A percentile compares a stretch with the other conserved stretches of the same genome.
These are phyloP conservation scores for Gomphus bonarii DNA, from an alignment of 1,284 basidiomycete genomes.

Conservation along the genomic window DNA sequence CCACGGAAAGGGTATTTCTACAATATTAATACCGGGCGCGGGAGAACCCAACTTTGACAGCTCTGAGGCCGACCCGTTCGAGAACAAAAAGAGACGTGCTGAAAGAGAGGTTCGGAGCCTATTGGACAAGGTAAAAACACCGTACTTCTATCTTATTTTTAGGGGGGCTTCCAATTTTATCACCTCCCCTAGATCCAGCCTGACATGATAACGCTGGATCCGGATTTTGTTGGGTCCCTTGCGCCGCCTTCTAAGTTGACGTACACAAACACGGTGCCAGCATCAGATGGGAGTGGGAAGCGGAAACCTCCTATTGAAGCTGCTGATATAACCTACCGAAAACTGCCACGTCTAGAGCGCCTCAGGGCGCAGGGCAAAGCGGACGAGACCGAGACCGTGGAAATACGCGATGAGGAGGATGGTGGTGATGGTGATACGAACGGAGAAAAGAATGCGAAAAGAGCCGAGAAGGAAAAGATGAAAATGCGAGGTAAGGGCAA, in stretches of 20 bases:
- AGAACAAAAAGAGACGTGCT: slow-evolving; percentile 70
- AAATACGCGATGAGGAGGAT: slow-evolving; percentile 20
- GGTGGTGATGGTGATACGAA: slow-evolving; percentile 27
- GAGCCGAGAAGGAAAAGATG: slow-evolving; percentile 21
- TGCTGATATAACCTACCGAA: slow-evolving; percentile 45
- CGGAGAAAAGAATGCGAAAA: slow-evolving; percentile 20
- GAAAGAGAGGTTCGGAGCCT: slow-evolving; percentile 89
- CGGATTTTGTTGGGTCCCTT: slow-evolving; percentile 71
- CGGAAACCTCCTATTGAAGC: slow-evolving; percentile 26
- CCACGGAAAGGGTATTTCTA: slow-evolving; percentile 67
- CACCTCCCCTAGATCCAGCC: slow-evolving; percentile 62
- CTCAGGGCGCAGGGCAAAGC: slow-evolving; percentile 62
- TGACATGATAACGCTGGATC: slow-evolving; percentile 88
- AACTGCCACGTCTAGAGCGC: slow-evolving; percentile 65
- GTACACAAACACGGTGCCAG: slow-evolving; percentile 25
- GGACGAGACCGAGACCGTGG: slow-evolving; percentile 48
- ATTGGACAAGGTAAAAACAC: slow-evolving; percentile 74
- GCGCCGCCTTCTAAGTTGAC: slow-evolving; percentile 51
- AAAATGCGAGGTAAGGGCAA: slow-evolving; percentile 13
- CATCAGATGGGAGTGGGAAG: slow-evolving; percentile 28
- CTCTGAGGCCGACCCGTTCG: slow-evolving; percentile 89
- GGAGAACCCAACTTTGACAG: slow-evolving; percentile 96
- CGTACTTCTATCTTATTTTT: neutral
- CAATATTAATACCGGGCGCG: slow-evolving; percentile 81
- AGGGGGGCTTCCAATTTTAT: neutral